Evolutionary conservation across 352 stramenopile species (phyloP), one percentile per base, ranked within the genome.

Genomic region (Phytophthora agathidicida): DNA sequence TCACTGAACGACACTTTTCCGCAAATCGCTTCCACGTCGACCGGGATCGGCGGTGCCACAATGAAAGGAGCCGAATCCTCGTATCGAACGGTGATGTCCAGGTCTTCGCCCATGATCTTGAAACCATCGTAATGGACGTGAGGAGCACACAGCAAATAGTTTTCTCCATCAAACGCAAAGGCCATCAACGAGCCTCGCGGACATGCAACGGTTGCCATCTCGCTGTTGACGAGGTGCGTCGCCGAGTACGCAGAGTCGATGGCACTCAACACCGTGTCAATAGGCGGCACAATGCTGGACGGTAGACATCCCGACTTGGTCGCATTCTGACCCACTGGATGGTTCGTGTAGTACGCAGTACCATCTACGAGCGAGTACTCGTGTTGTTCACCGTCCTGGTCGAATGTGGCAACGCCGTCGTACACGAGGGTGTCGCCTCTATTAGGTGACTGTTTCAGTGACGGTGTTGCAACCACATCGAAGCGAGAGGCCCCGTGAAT

Each of bases 281-380:
- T 46, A 2, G 68, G 62, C 6, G 68, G 68, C 3, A 70, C 41
- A 16, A 65, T 43, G 0, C 24, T 22, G 8, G 49, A 27, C 16
- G 64, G 53, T 7, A 76, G 37, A 41, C 63, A 72, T 17, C 63
- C 56, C 7, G 50, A 60, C 10, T 51, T 60, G n/a, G 38, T 49
- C 20, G 56, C 27, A 14, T 58, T 60, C 23, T 20, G 30, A 27
- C 22, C 51, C 4, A 33, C 23, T 0, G 59, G 36, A 19, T 52
- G 31, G 17, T 52, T 57, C 11, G 63, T 64, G 65, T 69, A 73
- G 58, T 73, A 76, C 38, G 54, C 58, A 10, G 57, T 63, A 5
- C 70, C 50, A 33, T 84, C 61, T 0, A 80, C 58, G 23, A 80
- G 53, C 35, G 58, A 61, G 57, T 80, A 81, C 45, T 76, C 66